A percentile compares a stretch with the other conserved stretches of the same genome.
These are phyloP conservation scores for Apiotrichum gracile DNA, from an alignment of 1,284 basidiomycete species.

Conservation along the genomic window DNA sequence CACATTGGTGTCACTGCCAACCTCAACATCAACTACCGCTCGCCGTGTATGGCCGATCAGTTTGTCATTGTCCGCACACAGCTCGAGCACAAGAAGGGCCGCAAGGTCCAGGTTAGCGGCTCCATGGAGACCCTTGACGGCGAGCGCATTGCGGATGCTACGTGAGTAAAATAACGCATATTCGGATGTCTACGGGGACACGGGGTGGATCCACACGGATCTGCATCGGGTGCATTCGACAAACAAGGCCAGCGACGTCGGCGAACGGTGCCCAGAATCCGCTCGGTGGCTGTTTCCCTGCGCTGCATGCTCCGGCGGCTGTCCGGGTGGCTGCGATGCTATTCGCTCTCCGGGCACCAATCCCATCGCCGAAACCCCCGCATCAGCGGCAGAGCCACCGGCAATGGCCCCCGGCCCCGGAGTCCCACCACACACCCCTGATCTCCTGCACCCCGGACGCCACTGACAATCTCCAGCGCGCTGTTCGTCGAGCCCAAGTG, in stretches of 20 bases:
- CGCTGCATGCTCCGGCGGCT: neutral
- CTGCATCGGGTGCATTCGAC: neutral
- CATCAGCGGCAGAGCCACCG: neutral
- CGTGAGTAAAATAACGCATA: conserved; percentile 49
- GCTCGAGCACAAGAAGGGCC: conserved; percentile 61
- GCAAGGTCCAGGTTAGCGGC: conserved; percentile 69
- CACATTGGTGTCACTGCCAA: conserved; percentile 90
- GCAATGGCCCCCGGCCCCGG: neutral
- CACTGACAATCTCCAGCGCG: conserved; percentile 50
- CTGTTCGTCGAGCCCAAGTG: conserved; percentile 79
- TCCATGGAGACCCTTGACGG: conserved; percentile 71
- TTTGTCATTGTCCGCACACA: conserved; percentile 52
- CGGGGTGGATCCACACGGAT: neutral
- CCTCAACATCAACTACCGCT: conserved; percentile 66
- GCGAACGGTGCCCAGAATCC: neutral
- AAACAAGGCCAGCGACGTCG: neutral
- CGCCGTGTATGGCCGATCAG: conserved; percentile 77
- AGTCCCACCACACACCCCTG: neutral
- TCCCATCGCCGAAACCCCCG: neutral
- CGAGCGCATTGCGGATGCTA: conserved; percentile 70
- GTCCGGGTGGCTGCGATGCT: neutral
- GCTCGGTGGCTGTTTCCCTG: neutral
- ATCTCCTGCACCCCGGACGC: neutral
- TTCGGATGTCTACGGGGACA: neutral
- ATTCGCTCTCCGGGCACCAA: neutral